Conservation (phyloP, 306 rosid genomes). For the Citrullus mucosospermus region DNA sequence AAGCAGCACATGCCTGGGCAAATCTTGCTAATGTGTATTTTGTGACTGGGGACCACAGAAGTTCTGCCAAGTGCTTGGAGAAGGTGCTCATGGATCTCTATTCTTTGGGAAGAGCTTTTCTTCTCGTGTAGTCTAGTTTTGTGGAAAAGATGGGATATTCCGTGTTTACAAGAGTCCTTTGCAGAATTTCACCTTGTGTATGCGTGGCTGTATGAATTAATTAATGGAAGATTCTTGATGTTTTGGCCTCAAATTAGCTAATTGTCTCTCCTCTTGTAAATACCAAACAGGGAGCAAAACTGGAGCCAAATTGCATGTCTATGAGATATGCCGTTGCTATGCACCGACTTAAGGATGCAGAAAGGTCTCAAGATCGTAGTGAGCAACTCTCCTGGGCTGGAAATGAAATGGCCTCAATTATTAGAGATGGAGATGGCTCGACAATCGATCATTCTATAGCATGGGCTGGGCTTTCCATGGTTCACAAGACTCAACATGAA, state of each 20-base stretch:
- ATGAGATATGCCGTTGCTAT: conserved; percentile 73
- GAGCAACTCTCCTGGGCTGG: conserved; percentile 86
- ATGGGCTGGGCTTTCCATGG: conserved; percentile 95
- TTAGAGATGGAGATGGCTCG: conserved; percentile 78
- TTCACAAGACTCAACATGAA: conserved; percentile 91
- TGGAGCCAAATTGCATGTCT: conserved; percentile 90
- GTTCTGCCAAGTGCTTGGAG: conserved; percentile 91
- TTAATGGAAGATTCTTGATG: background rate
- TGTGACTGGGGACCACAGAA: conserved; percentile 69
- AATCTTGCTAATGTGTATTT: conserved; percentile 79
- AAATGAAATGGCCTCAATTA: conserved; percentile 92
- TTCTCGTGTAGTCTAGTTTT: background rate
- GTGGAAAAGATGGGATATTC: background rate
- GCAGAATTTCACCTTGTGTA: background rate
- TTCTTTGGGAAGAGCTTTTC: background rate
- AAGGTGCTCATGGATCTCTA: conserved; percentile 46
- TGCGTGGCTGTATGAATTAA: background rate
- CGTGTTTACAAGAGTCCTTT: background rate
- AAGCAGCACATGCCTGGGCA: conserved; percentile 87
- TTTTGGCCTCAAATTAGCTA: conserved; percentile 10
- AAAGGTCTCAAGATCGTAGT: conserved; percentile 81
- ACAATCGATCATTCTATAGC: conserved; percentile 64
- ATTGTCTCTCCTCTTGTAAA: conserved; percentile 4
- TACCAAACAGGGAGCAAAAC: conserved; percentile 61
- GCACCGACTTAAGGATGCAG: conserved; percentile 86